phyloP scores from a whole-genome alignment of 2,329 filamentous ascomycete genomes.

The Dactylellina drechsleri region DNA sequence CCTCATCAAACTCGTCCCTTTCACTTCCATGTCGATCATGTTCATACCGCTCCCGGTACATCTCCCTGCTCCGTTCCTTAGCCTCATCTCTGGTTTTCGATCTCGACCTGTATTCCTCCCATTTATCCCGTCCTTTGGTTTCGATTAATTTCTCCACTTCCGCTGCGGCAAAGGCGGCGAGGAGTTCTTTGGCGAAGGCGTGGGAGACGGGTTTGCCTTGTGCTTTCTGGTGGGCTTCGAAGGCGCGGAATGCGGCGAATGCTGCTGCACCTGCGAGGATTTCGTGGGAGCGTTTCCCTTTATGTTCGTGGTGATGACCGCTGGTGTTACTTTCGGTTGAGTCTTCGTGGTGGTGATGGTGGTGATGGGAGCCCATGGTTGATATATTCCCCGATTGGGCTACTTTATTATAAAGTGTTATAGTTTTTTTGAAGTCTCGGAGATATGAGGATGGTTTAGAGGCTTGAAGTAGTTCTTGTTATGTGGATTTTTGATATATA shows the following conservation, averaged over 20 bases:
- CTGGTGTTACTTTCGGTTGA: background rate
- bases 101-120: conserved; percentile 40
- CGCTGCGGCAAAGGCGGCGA: conserved; percentile 76
- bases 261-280: conserved; percentile 78
- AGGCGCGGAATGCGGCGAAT: conserved; percentile 82
- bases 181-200: conserved; percentile 78
- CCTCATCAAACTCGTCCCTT: conserved; percentile 23
- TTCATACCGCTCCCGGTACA: conserved; percentile 74
- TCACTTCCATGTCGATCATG: conserved; percentile 57
- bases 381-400: background rate
- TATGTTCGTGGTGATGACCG: conserved; percentile 60
- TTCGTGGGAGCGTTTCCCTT: conserved; percentile 77
- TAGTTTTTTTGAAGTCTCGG: background rate
- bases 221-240: conserved; percentile 77
- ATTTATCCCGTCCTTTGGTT: conserved; percentile 72
- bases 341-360: conserved; percentile 15
- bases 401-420: background rate
- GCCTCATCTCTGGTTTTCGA: conserved; percentile 68
- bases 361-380: conserved; percentile 36
- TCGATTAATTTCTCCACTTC: conserved; percentile 81
- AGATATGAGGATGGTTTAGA: too few species aligned
- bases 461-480: too few species aligned
- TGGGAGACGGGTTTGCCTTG: conserved; percentile 78
- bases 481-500: background rate
- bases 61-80: conserved; percentile 68